A percentile compares a stretch with the other conserved stretches of the same genome.
phyloP scores from a whole-genome alignment of 2,329 filamentous ascomycete genomes.

The Raffaelea deltoideospora region DNA sequence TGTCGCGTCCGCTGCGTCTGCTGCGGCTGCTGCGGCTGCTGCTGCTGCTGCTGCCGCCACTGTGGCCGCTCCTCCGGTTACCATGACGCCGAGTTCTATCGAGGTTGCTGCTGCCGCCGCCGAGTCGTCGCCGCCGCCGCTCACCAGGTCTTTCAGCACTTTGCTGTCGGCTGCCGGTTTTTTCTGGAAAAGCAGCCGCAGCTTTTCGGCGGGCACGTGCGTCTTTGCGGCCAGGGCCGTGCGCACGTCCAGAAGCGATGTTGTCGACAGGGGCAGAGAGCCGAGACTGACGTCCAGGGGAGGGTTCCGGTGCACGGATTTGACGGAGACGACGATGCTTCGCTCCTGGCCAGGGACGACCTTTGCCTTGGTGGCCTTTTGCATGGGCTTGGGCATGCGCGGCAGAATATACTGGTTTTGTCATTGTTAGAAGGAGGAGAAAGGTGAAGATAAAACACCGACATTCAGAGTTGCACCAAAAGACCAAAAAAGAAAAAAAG shows the following conservation, averaged over 20 bases:
- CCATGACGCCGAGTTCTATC: slow-evolving; percentile 76
- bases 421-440: background rate
- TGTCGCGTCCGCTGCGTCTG: background rate
- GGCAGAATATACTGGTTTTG: slow-evolving; percentile 53
- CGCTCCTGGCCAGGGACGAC: slow-evolving; percentile 36
- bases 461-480: too few relatives aligned
- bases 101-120: slow-evolving; percentile 24
- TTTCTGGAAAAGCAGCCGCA: slow-evolving; percentile 75
- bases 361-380: slow-evolving; percentile 26
- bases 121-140: slow-evolving; percentile 26
- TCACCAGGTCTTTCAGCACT: slow-evolving; percentile 57
- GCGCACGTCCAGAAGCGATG: slow-evolving; percentile 69
- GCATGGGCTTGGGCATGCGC: slow-evolving; percentile 44
- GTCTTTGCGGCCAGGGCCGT: slow-evolving; percentile 48
- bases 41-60: slow-evolving; percentile 19
- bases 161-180: slow-evolving; percentile 71
- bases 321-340: slow-evolving; percentile 45
- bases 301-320: slow-evolving; percentile 59
- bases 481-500: background rate
- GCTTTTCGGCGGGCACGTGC: slow-evolving; percentile 54
- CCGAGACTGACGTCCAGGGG: slow-evolving; percentile 49
- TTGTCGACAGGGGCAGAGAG: slow-evolving; percentile 42
- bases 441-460: background rate
- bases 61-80: slow-evolving; percentile 55
- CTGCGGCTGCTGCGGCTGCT: slow-evolving; percentile 26